These are phyloP conservation scores for Diplodia mutila DNA, from an alignment of 2,329 filamentous ascomycete species.

Conservation along the genomic window DNA sequence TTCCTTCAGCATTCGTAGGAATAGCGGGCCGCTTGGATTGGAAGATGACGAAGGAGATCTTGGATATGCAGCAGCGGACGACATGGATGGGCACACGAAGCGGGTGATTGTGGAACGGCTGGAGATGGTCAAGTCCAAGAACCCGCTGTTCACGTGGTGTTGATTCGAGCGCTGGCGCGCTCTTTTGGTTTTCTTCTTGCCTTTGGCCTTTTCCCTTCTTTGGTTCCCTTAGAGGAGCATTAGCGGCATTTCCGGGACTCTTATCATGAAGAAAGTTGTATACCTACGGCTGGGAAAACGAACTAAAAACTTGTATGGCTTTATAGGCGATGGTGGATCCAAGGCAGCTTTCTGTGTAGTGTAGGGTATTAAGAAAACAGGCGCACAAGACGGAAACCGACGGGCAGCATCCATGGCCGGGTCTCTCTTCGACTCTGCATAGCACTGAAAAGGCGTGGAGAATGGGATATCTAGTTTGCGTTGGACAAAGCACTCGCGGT, in stretches of 20 bases:
- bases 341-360: neutral
- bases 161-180: slow-evolving; percentile 45
- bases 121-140: slow-evolving; percentile 92
- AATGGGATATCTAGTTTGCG: neutral
- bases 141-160: slow-evolving; percentile 98
- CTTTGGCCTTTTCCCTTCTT: neutral
- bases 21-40: slow-evolving; percentile 51
- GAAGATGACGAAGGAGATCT: slow-evolving; percentile 87
- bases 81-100: slow-evolving; percentile 85
- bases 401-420: neutral
- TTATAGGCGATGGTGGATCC: neutral
- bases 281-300: slow-evolving; percentile 11
- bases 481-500: neutral
- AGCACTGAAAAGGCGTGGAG: neutral
- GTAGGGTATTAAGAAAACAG: neutral
- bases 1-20: slow-evolving; percentile 43
- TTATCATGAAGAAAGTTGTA: slow-evolving; percentile 12
- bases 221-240: slow-evolving; percentile 17
- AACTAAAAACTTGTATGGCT: slow-evolving; percentile 2
- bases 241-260: neutral
- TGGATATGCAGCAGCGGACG: slow-evolving; percentile 91
- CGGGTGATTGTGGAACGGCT: slow-evolving; percentile 97
- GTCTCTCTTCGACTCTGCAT: neutral
- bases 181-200: neutral
- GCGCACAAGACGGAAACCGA: neutral